Percentiles rank a stretch among this genome's conserved stretches.
Evolutionary conservation across 345 rosid genomes (phyloP).

Genomic region (Combretum micranthum): DNA sequence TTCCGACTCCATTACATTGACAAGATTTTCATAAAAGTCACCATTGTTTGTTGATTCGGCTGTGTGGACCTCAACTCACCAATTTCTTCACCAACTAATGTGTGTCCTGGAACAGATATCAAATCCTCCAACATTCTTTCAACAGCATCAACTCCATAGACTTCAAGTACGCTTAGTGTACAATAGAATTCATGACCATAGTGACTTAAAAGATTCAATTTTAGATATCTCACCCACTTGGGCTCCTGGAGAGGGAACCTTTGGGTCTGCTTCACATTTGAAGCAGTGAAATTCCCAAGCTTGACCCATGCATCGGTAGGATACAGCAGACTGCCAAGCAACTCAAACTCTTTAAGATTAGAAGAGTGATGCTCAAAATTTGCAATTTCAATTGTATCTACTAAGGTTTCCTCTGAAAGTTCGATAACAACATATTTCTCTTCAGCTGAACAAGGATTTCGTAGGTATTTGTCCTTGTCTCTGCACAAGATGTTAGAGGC

Average conservation of each 20-base stretch:
- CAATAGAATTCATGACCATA: constrained; percentile 93
- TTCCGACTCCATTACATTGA: constrained; percentile 28
- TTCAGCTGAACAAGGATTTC: constrained; percentile 92
- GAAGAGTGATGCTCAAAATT: constrained; percentile 95
- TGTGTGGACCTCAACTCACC: constrained; percentile 23
- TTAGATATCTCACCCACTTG: constrained; percentile 83
- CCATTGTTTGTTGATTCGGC: constrained; percentile 28
- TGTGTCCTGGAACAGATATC: constrained; percentile 52
- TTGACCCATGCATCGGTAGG: constrained; percentile 81
- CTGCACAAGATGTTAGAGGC: constrained; percentile 65
- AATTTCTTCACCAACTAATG: constrained; percentile 31
- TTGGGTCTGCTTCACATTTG: constrained; percentile 71
- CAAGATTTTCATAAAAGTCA: constrained; percentile 22
- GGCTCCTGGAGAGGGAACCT: constrained; percentile 63
- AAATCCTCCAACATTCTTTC: constrained; percentile 93
- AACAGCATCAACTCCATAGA: constrained; percentile 91
- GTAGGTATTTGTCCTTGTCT: constrained; percentile 87
- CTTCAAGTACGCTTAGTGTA: constrained; percentile 76
- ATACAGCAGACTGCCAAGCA: constrained; percentile 78
- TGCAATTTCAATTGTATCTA: constrained; percentile 69
- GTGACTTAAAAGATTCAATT: constrained; percentile 64
- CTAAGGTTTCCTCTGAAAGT: constrained; percentile 94
- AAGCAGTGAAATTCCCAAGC: constrained; percentile 82
- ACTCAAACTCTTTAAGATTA: constrained; percentile 73
- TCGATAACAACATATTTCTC: constrained; percentile 76